Percentiles rank a stretch among this genome's conserved stretches.
Conservation (phyloP, 1,284 basidiomycete species). For the Hypsizygus ulmarius region DNA sequence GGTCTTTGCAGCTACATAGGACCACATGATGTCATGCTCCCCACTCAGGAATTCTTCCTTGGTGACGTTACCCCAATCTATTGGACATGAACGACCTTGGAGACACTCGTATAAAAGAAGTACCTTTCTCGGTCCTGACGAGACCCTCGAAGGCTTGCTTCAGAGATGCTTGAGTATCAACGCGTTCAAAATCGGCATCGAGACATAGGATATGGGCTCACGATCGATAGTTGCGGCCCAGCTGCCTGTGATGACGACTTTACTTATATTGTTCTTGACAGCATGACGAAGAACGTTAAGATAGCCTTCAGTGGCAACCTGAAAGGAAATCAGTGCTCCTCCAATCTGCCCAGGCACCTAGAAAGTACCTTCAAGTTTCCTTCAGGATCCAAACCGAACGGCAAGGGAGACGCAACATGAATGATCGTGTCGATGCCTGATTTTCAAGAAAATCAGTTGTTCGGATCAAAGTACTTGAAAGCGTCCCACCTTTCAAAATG, state of each 20-base stretch:
- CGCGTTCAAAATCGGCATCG: neutral
- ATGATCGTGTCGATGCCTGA: conserved; percentile 21
- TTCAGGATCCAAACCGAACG: conserved; percentile 12
- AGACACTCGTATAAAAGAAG: neutral
- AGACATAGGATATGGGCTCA: conserved; percentile 5
- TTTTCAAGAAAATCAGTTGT: neutral
- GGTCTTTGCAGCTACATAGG: conserved; percentile 23
- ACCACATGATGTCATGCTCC: conserved; percentile 13
- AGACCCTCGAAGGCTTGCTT: conserved; percentile 16
- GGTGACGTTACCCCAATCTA: conserved; percentile 20
- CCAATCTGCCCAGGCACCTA: neutral
- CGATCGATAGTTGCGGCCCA: conserved; percentile 18
- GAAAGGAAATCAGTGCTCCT: neutral
- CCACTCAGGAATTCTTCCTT: conserved; percentile 18
- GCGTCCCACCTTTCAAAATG: conserved; percentile 9
- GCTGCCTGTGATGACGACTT: conserved; percentile 21
- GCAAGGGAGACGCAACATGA: conserved; percentile 18
- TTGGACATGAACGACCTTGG: neutral
- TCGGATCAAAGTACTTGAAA: neutral
- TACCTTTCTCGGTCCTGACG: conserved; percentile 16
- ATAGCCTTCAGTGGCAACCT: conserved; percentile 18
- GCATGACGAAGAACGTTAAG: conserved; percentile 21
- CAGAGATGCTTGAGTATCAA: conserved; percentile 6
- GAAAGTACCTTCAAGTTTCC: conserved; percentile 15
- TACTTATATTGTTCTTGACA: conserved; percentile 18